These are phyloP conservation scores for Brachypodium distachyon DNA, from an alignment of 202 grass and related monocot genomes.

Conservation along the genomic window DNA sequence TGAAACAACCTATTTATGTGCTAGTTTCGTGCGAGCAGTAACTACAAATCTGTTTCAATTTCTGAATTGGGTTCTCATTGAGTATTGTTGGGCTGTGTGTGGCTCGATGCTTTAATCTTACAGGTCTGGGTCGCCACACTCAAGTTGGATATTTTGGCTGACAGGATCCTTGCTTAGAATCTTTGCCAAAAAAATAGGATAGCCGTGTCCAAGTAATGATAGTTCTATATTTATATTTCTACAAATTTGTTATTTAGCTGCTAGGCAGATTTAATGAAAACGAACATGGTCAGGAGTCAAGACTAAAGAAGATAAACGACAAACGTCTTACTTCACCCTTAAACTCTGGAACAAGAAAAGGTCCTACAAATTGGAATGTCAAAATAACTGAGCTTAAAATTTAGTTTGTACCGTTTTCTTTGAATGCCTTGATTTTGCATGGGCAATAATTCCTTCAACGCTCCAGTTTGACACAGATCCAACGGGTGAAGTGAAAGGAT, in stretches of 20 bases:
- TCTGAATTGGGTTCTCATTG: neutral
- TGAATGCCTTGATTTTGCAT: conserved; percentile 18
- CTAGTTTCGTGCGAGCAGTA: neutral
- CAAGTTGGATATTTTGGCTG: too few relatives aligned
- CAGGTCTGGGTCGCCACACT: too few relatives aligned
- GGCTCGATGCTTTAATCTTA: too few relatives aligned
- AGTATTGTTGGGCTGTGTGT: too few relatives aligned
- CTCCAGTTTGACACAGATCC: conserved; percentile 23
- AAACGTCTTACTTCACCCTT: neutral
- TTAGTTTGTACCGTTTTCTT: conserved; percentile 3
- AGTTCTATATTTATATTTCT: neutral
- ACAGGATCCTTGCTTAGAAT: too few relatives aligned
- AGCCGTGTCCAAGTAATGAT: neutral
- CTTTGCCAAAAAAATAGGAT: too few relatives aligned
- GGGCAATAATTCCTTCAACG: conserved; percentile 29
- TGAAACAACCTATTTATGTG: neutral
- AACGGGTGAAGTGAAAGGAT: conserved; percentile 31
- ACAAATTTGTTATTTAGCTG: neutral
- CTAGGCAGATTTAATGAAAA: neutral
- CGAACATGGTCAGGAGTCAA: neutral
- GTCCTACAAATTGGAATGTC: neutral
- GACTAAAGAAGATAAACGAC: neutral
- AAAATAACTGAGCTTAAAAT: neutral
- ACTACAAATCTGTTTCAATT: neutral
- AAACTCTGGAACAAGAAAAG: neutral